Base-by-base conservation (phyloP, 208 protist genomes). In the Leishmania mexicana region DNA sequence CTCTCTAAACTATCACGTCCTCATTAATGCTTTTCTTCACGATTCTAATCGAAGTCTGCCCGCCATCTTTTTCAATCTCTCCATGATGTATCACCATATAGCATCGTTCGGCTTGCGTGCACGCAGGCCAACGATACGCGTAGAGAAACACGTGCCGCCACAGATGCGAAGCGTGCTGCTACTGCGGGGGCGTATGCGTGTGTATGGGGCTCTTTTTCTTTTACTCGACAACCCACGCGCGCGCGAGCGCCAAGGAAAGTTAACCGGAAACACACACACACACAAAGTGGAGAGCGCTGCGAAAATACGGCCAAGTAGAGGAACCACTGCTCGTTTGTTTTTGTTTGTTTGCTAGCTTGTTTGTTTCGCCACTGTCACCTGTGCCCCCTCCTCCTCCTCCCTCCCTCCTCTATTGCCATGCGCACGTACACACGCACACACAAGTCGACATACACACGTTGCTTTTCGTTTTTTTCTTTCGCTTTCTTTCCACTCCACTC, bases 381-480 rank as follows among this genome's bases (percentile, higher is more conserved):
- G 5, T n/a, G 21, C 84, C 38, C 38, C n/a, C 51, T 10, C 15
- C 71, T n/a, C 47, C 60, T 49, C 28, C 7, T 35, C 35, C 38
- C 8, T 60, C 15, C 28, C 49, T 35, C 53, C 38, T 35, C 70
- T 35, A 53, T 74, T 11, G 42, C 19, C 21, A 47, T 28, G 13
- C 68, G 15, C 45, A 53, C 17, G 38, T 8, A 58, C n/a, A 42
- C 40, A 57, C 8, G 5, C 17, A 11, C 24, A 65, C 21, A 49
- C 67, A 7, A 8, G 40, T 17, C 21, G 67, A 10, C 21, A n/a
- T 10, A 51, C 21, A 2, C 1, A 10, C 42, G 51, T 67, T 24
- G 21, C 42, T 49, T 81, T 81, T 80, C 76, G 60, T 40, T 73
- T 54, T 62, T 65, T 57, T 35, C 3, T 51, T 58, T 53, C n/a